phyloP scores from a whole-genome alignment of 352 stramenopile genomes.

The Phytophthora pistaciae region DNA sequence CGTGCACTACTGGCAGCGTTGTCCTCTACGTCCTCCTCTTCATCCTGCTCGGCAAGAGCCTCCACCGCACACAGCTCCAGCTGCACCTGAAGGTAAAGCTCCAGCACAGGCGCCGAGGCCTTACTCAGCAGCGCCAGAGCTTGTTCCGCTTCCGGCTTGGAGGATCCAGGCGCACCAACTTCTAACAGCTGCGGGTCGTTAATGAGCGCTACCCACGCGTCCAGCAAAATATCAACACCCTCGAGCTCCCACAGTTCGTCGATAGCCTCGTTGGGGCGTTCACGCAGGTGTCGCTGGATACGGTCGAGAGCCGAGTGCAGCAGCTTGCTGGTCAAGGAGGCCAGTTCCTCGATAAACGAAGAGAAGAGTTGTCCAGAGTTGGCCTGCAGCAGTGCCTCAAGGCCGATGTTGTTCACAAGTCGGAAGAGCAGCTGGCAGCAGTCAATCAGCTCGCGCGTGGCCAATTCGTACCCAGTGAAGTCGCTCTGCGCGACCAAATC shows the following conservation, averaged over 20 bases:
- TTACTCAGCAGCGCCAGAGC: conserved; percentile 58
- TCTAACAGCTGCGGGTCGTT: conserved; percentile 67
- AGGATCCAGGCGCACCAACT: conserved; percentile 22
- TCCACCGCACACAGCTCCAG: conserved; percentile 77
- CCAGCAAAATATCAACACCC: conserved; percentile 79
- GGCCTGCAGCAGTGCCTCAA: conserved; percentile 58
- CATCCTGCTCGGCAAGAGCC: conserved; percentile 72
- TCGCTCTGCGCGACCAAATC: conserved; percentile 72
- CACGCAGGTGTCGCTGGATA: conserved; percentile 63
- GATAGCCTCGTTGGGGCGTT: conserved; percentile 53
- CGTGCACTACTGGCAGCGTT: conserved; percentile 65
- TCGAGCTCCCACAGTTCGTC: conserved; percentile 89
- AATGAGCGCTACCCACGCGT: conserved; percentile 82
- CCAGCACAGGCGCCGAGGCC: conserved; percentile 68
- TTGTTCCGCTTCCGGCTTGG: conserved; percentile 41
- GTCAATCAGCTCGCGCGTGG: conserved; percentile 85
- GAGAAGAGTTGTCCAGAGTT: conserved; percentile 55
- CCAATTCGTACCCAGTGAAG: conserved; percentile 71
- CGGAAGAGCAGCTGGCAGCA: conserved; percentile 85
- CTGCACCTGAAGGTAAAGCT: conserved; percentile 82
- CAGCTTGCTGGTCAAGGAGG: conserved; percentile 74
- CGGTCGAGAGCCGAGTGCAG: conserved; percentile 73
- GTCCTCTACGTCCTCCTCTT: conserved; percentile 89
- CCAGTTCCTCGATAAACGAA: conserved; percentile 74
- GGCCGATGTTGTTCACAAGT: conserved; percentile 78